A percentile compares a stretch with the other conserved stretches of the same genome.
Evolutionary conservation across 2,329 filamentous ascomycete genomes (phyloP).

Genomic region (Annulohypoxylon truncatum): DNA sequence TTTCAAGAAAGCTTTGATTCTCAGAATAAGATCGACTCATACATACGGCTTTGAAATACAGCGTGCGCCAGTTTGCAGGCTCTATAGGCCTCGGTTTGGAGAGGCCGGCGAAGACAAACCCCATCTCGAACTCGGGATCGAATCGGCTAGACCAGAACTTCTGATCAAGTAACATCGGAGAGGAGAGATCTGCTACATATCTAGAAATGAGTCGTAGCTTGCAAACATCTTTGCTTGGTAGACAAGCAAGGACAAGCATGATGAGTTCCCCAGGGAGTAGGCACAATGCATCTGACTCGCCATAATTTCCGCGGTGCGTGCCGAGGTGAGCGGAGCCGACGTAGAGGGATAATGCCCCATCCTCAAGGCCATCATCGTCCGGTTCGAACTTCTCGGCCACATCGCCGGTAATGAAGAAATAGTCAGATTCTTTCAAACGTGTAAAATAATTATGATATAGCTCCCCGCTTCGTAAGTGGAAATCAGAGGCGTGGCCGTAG

Average conservation of each 20-base stretch:
- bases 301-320: neutral
- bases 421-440: slow-evolving; percentile 20
- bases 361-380: slow-evolving; percentile 22
- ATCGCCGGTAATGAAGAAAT: slow-evolving; percentile 35
- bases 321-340: neutral
- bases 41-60: slow-evolving; percentile 36
- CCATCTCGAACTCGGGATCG: slow-evolving; percentile 34
- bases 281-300: slow-evolving; percentile 29
- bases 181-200: slow-evolving; percentile 29
- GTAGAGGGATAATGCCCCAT: neutral
- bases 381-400: slow-evolving; percentile 33
- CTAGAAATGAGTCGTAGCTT: slow-evolving; percentile 37
- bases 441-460: slow-evolving; percentile 13
- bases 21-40: neutral
- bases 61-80: slow-evolving; percentile 36
- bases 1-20: neutral
- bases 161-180: slow-evolving; percentile 31
- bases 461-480: slow-evolving; percentile 8
- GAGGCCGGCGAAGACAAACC: slow-evolving; percentile 39
- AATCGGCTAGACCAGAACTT: slow-evolving; percentile 44
- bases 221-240: slow-evolving; percentile 35
- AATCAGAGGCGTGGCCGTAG: slow-evolving; percentile 28
- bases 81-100: slow-evolving; percentile 19
- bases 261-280: slow-evolving; percentile 40
- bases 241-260: slow-evolving; percentile 31